phyloP scores from a whole-genome alignment of 768 basidiomycete species.

The Mycena epipterygia region DNA sequence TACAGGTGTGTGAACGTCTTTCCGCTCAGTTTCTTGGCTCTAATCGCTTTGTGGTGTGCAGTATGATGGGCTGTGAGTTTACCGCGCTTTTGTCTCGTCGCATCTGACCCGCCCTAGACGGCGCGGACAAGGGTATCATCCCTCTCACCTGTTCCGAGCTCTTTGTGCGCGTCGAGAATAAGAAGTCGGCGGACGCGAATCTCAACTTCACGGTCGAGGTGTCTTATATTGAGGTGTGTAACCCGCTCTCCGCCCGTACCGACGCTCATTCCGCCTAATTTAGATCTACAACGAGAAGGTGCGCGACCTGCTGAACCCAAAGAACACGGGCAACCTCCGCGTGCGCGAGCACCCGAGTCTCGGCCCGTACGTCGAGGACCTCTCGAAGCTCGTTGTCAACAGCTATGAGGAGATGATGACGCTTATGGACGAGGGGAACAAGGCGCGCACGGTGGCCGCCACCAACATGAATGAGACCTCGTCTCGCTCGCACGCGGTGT shows the following conservation, averaged over 20 bases:
- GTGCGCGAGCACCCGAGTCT: conserved; percentile 97
- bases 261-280: conserved; percentile 12
- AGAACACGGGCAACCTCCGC: conserved; percentile 95
- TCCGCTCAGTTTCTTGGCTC: background rate
- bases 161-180: conserved; percentile 83
- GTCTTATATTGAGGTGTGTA: conserved; percentile 92
- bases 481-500: conserved; percentile 98
- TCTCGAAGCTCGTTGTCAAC: conserved; percentile 92
- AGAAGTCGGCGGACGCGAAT: conserved; percentile 74
- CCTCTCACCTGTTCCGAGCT: conserved; percentile 95
- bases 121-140: conserved; percentile 96
- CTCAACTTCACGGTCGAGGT: conserved; percentile 94
- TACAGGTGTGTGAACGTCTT: conserved; percentile 74
- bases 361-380: conserved; percentile 98
- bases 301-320: conserved; percentile 95
- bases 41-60: conserved; percentile 45
- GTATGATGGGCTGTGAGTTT: conserved; percentile 97
- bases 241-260: background rate
- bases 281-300: conserved; percentile 99
- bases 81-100: conserved; percentile 11
- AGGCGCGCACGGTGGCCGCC: conserved; percentile 97
- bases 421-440: conserved; percentile 99
- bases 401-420: conserved; percentile 98
- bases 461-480: conserved; percentile 99
- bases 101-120: conserved; percentile 67